A percentile compares a stretch with the other conserved stretches of the same genome.
Conservation (phyloP, 306 rosid species). For the Sicyos edulis region DNA sequence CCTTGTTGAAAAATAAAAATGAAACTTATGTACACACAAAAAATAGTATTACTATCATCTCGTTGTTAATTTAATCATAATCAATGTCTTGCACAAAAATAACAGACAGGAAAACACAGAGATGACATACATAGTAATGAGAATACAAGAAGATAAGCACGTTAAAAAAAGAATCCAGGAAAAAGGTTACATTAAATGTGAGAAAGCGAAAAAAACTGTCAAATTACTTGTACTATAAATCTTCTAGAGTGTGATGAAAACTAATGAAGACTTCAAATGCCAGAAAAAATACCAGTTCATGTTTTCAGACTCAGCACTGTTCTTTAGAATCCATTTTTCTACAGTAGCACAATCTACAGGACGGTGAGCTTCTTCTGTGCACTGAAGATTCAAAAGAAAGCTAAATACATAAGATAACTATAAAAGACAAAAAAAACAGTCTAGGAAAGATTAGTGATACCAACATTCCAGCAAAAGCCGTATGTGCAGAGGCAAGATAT, state of each 20-base stretch:
- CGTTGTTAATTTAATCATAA: background rate
- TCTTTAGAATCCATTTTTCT: constrained; percentile 62
- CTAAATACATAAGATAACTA: background rate
- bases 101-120: background rate
- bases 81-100: background rate
- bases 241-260: background rate
- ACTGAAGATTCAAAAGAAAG: constrained; percentile 25
- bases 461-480: constrained; percentile 65
- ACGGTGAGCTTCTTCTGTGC: constrained; percentile 81
- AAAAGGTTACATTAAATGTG: background rate
- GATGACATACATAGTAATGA: background rate
- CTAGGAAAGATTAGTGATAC: constrained; percentile 14
- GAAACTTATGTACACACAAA: background rate
- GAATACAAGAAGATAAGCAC: background rate
- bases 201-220: background rate
- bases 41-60: background rate
- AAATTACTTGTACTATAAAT: background rate
- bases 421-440: background rate
- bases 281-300: constrained; percentile 45
- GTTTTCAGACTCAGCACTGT: constrained; percentile 67
- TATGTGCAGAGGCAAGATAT: constrained; percentile 62
- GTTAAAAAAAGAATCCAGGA: background rate
- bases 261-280: background rate
- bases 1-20: background rate
- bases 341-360: constrained; percentile 79